Percentiles rank a stretch among this genome's conserved stretches.
Conservation (phyloP, 1,284 basidiomycete species). For the Mycosarcoma mackinlayi region DNA sequence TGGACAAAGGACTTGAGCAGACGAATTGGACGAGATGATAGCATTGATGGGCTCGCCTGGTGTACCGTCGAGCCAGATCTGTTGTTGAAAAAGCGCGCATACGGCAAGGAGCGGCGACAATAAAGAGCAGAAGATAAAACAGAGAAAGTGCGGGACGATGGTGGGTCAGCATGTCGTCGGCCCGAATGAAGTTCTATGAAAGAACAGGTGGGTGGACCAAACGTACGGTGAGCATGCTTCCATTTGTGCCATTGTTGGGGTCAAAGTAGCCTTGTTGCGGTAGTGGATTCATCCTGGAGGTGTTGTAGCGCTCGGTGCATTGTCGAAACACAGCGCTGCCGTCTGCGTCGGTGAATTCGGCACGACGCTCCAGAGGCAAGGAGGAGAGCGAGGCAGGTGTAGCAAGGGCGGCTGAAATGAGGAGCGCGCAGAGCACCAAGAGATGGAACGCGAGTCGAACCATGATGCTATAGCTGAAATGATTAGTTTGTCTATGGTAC, state of each 20-base stretch:
- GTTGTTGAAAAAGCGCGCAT: background rate
- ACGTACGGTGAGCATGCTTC: constrained; percentile 51
- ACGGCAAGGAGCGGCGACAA: background rate
- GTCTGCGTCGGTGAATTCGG: constrained; percentile 4
- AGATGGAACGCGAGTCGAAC: constrained; percentile 1
- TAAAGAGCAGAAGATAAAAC: too few species aligned
- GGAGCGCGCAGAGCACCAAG: constrained; percentile 13
- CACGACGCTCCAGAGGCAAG: constrained; percentile 6
- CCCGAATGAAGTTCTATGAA: constrained; percentile 7
- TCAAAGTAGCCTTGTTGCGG: constrained; percentile 37
- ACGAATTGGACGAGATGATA: constrained; percentile 61
- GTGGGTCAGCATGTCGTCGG: constrained; percentile 9
- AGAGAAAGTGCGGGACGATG: background rate
- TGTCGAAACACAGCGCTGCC: constrained; percentile 34
- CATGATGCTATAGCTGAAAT: constrained; percentile 7
- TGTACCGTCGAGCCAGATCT: constrained; percentile 47
- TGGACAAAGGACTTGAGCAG: constrained; percentile 48
- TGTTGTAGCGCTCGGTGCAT: constrained; percentile 45
- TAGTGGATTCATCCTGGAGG: constrained; percentile 39
- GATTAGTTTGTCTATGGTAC: background rate
- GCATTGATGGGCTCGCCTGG: constrained; percentile 66
- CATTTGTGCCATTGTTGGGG: constrained; percentile 43
- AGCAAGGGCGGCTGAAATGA: background rate
- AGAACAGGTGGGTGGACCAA: constrained; percentile 8
- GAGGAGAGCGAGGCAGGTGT: constrained; percentile 25